Evolutionary conservation across 106 monocot genomes (phyloP).

Genomic region (Platanthera guangdongensis): DNA sequence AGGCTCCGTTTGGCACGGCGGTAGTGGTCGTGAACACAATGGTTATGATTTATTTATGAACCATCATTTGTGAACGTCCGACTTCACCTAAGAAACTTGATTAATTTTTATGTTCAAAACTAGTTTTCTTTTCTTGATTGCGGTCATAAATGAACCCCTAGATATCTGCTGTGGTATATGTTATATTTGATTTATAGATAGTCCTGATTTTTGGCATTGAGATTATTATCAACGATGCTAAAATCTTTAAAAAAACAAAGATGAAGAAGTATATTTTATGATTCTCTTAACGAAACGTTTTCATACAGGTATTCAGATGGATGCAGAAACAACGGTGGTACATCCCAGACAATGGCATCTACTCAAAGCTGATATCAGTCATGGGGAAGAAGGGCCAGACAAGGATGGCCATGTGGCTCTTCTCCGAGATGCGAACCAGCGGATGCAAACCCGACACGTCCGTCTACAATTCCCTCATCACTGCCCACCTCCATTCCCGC

Average conservation of each 20-base stretch:
- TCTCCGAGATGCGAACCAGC: slow-evolving; percentile 90
- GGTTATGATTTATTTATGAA: too few species aligned
- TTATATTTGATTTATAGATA: too few species aligned
- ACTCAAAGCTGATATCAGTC: slow-evolving; percentile 91
- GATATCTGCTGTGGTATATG: too few species aligned
- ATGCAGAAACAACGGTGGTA: slow-evolving; percentile 99
- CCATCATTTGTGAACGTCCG: too few species aligned
- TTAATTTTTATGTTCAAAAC: too few species aligned
- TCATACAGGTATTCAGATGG: slow-evolving; percentile 84
- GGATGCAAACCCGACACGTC: slow-evolving; percentile 91
- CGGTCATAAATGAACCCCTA: too few species aligned
- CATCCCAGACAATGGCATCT: slow-evolving; percentile 92
- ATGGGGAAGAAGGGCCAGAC: slow-evolving; percentile 98
- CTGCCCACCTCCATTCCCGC: slow-evolving; percentile 75
- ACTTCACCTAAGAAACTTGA: too few species aligned
- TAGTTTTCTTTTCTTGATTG: too few species aligned
- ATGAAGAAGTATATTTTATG: neutral
- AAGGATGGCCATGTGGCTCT: slow-evolving; percentile 98
- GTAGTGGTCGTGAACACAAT: too few species aligned
- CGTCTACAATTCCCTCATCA: slow-evolving; percentile 84
- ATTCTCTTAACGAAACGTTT: neutral
- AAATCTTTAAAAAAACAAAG: too few species aligned
- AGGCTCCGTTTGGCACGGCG: neutral
- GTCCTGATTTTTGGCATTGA: too few species aligned
- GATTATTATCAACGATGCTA: too few species aligned